A percentile compares a stretch with the other conserved stretches of the same genome.
Evolutionary conservation across 768 basidiomycete genomes (phyloP).

Genomic region (Xerocomus brunneocitrinus): DNA sequence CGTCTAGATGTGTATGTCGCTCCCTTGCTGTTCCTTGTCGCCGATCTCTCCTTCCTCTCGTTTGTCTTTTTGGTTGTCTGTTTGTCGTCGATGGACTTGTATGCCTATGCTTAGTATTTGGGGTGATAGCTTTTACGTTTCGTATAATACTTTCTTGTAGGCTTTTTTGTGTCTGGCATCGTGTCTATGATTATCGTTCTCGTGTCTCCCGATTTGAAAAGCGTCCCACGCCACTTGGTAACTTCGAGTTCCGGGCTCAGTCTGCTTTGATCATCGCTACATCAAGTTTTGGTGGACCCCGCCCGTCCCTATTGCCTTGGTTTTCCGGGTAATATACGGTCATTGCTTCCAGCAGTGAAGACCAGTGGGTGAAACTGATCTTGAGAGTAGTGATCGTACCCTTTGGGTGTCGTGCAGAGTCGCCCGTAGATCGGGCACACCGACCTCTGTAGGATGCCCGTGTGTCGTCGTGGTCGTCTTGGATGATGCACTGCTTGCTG

Average conservation of each 20-base stretch:
- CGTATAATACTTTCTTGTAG: constrained; percentile 13
- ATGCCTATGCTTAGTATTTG: not conserved
- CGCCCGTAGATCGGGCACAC: not conserved
- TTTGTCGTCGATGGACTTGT: not conserved
- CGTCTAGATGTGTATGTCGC: not conserved
- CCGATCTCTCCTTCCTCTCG: not conserved
- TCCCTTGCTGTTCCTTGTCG: not conserved
- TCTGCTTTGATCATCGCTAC: too few relatives aligned
- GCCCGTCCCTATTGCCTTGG: too few relatives aligned
- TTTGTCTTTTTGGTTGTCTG: not conserved
- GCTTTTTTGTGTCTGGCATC: too few relatives aligned
- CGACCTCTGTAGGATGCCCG: constrained; percentile 10
- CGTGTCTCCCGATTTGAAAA: too few relatives aligned
- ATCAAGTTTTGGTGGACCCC: too few relatives aligned
- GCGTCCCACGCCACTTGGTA: not conserved
- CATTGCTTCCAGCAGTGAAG: too few relatives aligned
- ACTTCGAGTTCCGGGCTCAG: too few relatives aligned
- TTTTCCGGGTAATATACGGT: too few relatives aligned
- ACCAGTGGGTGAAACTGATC: too few relatives aligned
- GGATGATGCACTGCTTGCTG: too few relatives aligned
- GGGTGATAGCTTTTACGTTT: constrained; percentile 1
- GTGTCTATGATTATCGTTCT: too few relatives aligned
- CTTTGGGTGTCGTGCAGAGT: constrained; percentile 7
- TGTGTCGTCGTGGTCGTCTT: too few relatives aligned
- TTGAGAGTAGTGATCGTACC: not conserved